Percentiles rank a stretch among this genome's conserved stretches.
Evolutionary conservation across 345 rosid species (phyloP).

Genomic region (Gossypium anomalum): DNA sequence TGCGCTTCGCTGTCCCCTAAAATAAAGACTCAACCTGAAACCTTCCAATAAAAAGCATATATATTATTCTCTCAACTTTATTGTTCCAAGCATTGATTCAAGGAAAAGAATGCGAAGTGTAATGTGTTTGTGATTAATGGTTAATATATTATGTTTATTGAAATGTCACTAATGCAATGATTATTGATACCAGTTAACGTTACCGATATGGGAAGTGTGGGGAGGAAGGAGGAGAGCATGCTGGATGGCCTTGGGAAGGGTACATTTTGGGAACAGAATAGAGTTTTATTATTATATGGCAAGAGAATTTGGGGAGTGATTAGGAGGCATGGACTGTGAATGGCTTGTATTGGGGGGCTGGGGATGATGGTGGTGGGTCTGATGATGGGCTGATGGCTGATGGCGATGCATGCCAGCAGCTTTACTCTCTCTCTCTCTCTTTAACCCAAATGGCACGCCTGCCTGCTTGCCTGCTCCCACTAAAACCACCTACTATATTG

Average conservation of each 20-base stretch:
- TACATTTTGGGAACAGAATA: constrained; percentile 17
- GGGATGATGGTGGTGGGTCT: constrained; percentile 37
- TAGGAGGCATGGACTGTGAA: constrained; percentile 61
- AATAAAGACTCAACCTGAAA: constrained; percentile 4
- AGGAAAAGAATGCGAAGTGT: neutral
- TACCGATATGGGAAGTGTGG: neutral
- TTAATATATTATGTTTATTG: no score
- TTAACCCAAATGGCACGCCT: constrained; percentile 57
- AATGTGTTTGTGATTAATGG: no score
- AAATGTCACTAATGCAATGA: no score
- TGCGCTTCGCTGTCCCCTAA: neutral
- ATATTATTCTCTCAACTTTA: neutral
- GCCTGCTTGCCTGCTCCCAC: constrained; percentile 47
- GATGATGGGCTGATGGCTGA: constrained; percentile 28
- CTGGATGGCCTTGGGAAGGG: constrained; percentile 34
- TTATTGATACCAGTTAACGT: no score
- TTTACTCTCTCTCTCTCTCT: constrained; percentile 29
- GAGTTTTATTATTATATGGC: constrained; percentile 12
- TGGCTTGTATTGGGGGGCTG: constrained; percentile 10
- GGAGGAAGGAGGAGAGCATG: constrained; percentile 22
- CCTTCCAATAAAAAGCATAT: neutral
- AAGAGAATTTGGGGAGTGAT: constrained; percentile 57
- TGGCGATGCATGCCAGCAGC: constrained; percentile 97
- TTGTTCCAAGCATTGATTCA: neutral
- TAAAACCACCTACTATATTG: constrained; percentile 18